Conservation (phyloP, 2,329 filamentous ascomycete genomes). For the Penicillium sp. region DNA sequence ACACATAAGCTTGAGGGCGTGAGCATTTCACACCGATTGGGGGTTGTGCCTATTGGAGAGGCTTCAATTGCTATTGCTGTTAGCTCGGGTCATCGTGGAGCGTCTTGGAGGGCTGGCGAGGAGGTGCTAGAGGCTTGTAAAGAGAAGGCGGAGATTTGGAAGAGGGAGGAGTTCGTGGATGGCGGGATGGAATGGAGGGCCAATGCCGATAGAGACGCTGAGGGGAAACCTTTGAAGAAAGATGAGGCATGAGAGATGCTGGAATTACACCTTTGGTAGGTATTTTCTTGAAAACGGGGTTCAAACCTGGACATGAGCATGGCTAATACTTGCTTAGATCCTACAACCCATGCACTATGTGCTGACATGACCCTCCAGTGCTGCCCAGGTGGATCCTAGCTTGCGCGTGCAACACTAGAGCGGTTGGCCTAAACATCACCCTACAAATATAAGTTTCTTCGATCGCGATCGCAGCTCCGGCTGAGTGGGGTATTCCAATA, state of each 20-base stretch:
- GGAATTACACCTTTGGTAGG: neutral
- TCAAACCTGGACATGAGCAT: neutral
- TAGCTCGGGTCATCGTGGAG: constrained; percentile 76
- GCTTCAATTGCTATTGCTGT: constrained; percentile 91
- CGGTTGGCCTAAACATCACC: too few species aligned
- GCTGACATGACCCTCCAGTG: too few species aligned
- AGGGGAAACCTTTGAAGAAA: constrained; percentile 28
- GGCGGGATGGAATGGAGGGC: constrained; percentile 79
- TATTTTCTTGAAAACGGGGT: neutral
- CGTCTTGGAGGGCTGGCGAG: constrained; percentile 85
- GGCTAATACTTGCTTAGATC: neutral
- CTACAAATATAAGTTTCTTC: neutral
- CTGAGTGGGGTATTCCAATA: constrained; percentile 33
- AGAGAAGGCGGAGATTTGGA: constrained; percentile 90
- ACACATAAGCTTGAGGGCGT: constrained; percentile 69
- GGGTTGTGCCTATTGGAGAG: constrained; percentile 83
- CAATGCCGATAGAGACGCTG: constrained; percentile 72
- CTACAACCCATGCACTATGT: too few species aligned
- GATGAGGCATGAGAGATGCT: neutral
- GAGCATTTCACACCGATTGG: constrained; percentile 80
- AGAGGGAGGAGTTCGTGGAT: constrained; percentile 81
- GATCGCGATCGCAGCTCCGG: neutral
- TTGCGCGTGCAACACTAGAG: too few species aligned
- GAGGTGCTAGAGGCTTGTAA: constrained; percentile 88
- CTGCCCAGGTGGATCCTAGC: too few species aligned